These are phyloP conservation scores for Leonotis leonurus DNA, from an alignment of 257 asterid genomes.

Conservation along the genomic window DNA sequence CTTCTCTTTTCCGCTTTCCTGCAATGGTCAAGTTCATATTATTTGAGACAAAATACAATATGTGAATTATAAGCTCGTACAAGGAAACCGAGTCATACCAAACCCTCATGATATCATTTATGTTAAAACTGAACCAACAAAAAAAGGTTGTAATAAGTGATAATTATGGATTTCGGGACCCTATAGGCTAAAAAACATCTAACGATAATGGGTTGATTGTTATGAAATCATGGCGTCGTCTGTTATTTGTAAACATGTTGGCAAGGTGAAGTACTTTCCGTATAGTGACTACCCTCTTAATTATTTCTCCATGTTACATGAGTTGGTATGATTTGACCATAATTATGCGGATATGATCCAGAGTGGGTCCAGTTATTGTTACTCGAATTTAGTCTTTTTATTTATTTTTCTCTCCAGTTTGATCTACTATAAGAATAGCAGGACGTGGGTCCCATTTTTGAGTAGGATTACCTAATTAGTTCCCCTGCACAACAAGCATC, in stretches of 20 bases:
- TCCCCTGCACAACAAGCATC: slow-evolving; percentile 27
- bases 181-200: background rate
- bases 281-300: background rate
- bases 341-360: slow-evolving; percentile 10
- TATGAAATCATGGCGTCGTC: background rate
- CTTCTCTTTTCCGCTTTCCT: too few species aligned
- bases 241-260: background rate
- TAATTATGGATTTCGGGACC: background rate
- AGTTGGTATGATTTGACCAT: slow-evolving; percentile 16
- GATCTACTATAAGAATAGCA: slow-evolving; percentile 17
- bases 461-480: slow-evolving; percentile 34
- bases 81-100: too few species aligned
- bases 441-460: slow-evolving; percentile 31
- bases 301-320: background rate
- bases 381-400: background rate
- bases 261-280: background rate
- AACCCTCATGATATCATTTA: background rate
- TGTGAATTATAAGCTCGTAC: background rate
- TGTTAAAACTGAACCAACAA: background rate
- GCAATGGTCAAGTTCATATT: background rate
- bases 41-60: background rate
- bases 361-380: slow-evolving; percentile 17
- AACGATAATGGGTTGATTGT: background rate
- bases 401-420: background rate
- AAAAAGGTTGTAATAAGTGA: background rate